Base-by-base conservation (phyloP, 345 rosid genomes). In the Bruguiera parviflora region DNA sequence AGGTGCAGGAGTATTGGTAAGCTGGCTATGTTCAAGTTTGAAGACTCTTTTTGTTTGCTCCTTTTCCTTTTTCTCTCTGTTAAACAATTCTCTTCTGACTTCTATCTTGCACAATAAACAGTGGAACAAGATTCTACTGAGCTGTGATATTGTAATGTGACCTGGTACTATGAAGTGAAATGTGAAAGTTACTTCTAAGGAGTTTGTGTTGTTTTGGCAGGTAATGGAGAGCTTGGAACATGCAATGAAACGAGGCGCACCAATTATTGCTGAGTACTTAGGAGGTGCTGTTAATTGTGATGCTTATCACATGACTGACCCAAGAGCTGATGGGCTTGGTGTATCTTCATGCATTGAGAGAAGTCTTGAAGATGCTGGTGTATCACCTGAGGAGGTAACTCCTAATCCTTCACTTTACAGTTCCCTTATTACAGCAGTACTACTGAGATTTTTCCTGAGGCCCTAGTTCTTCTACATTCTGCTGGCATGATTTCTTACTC, bases 251-350 rank as follows among this genome's bases (percentile, higher is more conserved):
- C 85, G 98, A 39, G 95, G 96, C 52, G 98, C 98, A 52, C 98
- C 95, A 22, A 90, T 96, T 56, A 85, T 96, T 75, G 99, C 96
- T 0, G 98, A 96, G 78, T 92, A 96, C 75, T 79, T 96, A 57
- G 99, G 99, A 70, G 99, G 99, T 72, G 98, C 99, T 72, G 84
- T 96, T 75, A 92, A 96, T 63, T 96, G 99, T 65, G 99, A 96
- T 89, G 99, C 99, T 78, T 76, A 90, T 78, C 99, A 96, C 78
- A 92, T 96, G 98, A 96, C 98, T 66, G 98, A 90, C 80, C 99
- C 99, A 51, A 90, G 99, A 82, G 79, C 92, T 79, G 99, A 96
- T 83, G 99, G 99, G 18, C 98, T 92, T 82, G 99, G 99, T 60
- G 99, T 96, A 69, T 96, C 99, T 76, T 77, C 98, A 22, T 92